These are phyloP conservation scores for Talaromyces adpressus DNA, from an alignment of 495 filamentous ascomycete species.

Conservation along the genomic window DNA sequence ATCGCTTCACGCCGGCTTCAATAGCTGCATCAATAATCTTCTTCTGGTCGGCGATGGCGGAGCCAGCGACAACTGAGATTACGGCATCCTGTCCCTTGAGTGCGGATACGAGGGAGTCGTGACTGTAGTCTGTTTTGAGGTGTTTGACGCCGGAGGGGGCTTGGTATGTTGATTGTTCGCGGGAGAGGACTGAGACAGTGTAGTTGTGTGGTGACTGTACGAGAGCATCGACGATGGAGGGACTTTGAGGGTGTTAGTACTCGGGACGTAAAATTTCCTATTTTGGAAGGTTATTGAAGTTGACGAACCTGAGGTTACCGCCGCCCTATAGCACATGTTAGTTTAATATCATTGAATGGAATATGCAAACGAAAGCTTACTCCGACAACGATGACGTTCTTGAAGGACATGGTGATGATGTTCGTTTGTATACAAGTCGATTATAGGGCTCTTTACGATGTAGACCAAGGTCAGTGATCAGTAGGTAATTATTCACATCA, in stretches of 20 bases:
- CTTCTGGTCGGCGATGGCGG: constrained; percentile 24
- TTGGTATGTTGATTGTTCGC: constrained; percentile 15
- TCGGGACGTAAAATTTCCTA: not conserved
- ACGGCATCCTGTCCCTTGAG: constrained; percentile 31
- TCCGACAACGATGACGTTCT: constrained; percentile 1
- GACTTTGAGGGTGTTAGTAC: not conserved
- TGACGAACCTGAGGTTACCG: constrained; percentile 4
- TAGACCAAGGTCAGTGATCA: not conserved
- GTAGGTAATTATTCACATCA: not conserved
- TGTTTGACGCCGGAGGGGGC: not conserved
- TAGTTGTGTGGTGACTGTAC: constrained; percentile 1
- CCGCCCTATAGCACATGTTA: not conserved
- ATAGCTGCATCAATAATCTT: constrained; percentile 46
- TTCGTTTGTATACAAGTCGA: not conserved
- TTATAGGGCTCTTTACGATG: not conserved
- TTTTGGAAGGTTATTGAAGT: not conserved
- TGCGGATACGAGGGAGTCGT: constrained; percentile 14
- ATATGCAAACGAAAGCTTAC: not conserved
- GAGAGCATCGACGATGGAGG: constrained; percentile 1
- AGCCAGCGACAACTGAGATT: constrained; percentile 22
- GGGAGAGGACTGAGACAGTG: constrained; percentile 29
- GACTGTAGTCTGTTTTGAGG: constrained; percentile 4
- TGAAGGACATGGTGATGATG: not conserved
- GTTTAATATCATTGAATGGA: not conserved
- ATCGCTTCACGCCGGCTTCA: constrained; percentile 43